A percentile compares a stretch with the other conserved stretches of the same genome.
Evolutionary conservation across 371 early-diverging fungal genomes (phyloP).

Genomic region (Mortierella sp.): DNA sequence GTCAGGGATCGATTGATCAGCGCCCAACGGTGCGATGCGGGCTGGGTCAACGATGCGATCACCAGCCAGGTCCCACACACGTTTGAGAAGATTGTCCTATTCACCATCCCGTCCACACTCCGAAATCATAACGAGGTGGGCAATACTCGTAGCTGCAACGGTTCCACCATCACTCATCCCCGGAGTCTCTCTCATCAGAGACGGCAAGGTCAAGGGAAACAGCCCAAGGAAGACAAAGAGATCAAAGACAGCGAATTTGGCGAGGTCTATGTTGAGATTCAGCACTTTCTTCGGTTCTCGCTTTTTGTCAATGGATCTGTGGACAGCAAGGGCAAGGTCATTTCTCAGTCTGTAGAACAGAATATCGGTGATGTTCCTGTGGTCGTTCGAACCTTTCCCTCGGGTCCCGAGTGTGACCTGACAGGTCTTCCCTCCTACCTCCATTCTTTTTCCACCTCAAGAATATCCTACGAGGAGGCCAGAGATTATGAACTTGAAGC

Average conservation of each 20-base stretch:
- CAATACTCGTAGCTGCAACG: constrained; percentile 28
- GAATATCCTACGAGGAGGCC: constrained; percentile 49
- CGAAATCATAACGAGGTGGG: constrained; percentile 36
- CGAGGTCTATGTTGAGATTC: constrained; percentile 40
- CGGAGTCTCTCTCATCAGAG: constrained; percentile 2
- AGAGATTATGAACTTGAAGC: constrained; percentile 45
- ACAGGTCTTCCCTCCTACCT: constrained; percentile 47
- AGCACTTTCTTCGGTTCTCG: constrained; percentile 53
- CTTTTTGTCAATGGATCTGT: constrained; percentile 40
- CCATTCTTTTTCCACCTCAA: constrained; percentile 48
- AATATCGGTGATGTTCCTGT: constrained; percentile 37
- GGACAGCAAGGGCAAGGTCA: constrained; percentile 39
- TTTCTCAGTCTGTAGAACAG: constrained; percentile 11
- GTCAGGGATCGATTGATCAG: constrained; percentile 38
- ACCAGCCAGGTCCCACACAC: constrained; percentile 42
- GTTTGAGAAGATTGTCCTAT: constrained; percentile 50
- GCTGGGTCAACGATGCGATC: constrained; percentile 40
- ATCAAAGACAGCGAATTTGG: constrained; percentile 47
- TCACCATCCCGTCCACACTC: constrained; percentile 34
- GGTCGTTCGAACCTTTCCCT: constrained; percentile 32
- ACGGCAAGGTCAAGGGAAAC: constrained; percentile 18
- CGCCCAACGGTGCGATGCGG: constrained; percentile 48
- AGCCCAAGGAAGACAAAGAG: constrained; percentile 28
- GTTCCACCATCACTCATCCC: constrained; percentile 23
- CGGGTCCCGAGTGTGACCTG: constrained; percentile 39